phyloP scores from a whole-genome alignment of 441 rosid genomes.

The Corymbia calophylla region DNA sequence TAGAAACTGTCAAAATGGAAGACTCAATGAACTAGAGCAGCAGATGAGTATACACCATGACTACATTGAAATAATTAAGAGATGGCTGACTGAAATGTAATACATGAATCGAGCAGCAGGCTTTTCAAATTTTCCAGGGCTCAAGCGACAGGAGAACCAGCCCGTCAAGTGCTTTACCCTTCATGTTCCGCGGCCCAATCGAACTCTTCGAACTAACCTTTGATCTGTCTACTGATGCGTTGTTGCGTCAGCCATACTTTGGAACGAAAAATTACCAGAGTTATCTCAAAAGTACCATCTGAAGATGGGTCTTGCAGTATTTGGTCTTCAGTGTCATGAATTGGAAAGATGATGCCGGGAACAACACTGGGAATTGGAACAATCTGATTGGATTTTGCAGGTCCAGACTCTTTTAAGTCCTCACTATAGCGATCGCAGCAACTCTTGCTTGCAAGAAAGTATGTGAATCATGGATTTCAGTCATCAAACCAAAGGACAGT shows the following conservation, averaged over 20 bases:
- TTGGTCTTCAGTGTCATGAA: not conserved
- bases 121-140: not conserved
- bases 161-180: not conserved
- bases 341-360: not conserved
- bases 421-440: not conserved
- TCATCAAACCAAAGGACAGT: not conserved
- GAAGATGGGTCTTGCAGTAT: not conserved
- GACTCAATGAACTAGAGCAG: not conserved
- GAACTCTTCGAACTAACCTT: not conserved
- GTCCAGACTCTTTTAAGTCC: not conserved
- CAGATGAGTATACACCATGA: not conserved
- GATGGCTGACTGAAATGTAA: not conserved
- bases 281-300: not conserved
- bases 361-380: not conserved
- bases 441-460: not conserved
- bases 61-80: not conserved
- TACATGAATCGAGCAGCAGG: not conserved
- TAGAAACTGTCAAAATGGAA: not conserved
- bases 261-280: not conserved
- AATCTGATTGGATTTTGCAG: not conserved
- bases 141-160: not conserved
- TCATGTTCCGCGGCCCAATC: not conserved
- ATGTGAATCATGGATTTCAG: not conserved
- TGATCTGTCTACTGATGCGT: not conserved
- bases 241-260: not conserved